Evolutionary conservation across 2,329 filamentous ascomycete genomes (phyloP).

Genomic region (Fusarium sp.): DNA sequence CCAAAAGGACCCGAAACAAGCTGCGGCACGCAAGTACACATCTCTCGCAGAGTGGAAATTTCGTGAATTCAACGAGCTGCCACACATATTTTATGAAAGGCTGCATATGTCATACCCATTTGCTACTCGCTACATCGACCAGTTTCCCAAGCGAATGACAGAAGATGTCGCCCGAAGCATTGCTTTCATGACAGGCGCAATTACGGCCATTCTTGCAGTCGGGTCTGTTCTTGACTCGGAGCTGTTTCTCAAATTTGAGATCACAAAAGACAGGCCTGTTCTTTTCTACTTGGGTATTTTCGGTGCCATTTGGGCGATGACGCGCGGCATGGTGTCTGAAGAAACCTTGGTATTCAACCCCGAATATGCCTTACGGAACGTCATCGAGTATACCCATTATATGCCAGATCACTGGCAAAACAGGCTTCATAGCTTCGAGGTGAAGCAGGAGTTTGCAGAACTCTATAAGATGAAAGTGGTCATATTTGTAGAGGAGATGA

Average conservation of each 20-base stretch:
- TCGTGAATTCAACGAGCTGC: slow-evolving; percentile 95
- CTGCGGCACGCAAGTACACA: slow-evolving; percentile 85
- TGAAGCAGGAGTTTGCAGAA: slow-evolving; percentile 87
- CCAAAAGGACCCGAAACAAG: slow-evolving; percentile 89
- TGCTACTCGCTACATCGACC: slow-evolving; percentile 89
- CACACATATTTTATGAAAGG: slow-evolving; percentile 88
- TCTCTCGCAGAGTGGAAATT: slow-evolving; percentile 98
- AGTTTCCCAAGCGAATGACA: slow-evolving; percentile 95
- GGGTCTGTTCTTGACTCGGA: slow-evolving; percentile 91
- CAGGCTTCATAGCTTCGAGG: slow-evolving; percentile 91
- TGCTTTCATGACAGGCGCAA: slow-evolving; percentile 85
- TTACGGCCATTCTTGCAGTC: slow-evolving; percentile 84
- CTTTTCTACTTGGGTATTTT: slow-evolving; percentile 90
- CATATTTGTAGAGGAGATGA: slow-evolving; percentile 90
- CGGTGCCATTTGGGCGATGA: slow-evolving; percentile 82
- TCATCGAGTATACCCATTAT: slow-evolving; percentile 93
- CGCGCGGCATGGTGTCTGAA: slow-evolving; percentile 84
- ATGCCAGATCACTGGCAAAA: slow-evolving; percentile 88
- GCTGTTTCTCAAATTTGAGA: slow-evolving; percentile 88
- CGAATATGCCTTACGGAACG: slow-evolving; percentile 84
- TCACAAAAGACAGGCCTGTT: slow-evolving; percentile 86
- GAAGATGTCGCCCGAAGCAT: slow-evolving; percentile 86
- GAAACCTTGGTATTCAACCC: slow-evolving; percentile 92
- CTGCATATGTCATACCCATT: slow-evolving; percentile 95
- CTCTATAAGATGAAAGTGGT: slow-evolving; percentile 93